Conservation (phyloP, 2,329 filamentous ascomycete species). For the Dactylellina cionopaga region DNA sequence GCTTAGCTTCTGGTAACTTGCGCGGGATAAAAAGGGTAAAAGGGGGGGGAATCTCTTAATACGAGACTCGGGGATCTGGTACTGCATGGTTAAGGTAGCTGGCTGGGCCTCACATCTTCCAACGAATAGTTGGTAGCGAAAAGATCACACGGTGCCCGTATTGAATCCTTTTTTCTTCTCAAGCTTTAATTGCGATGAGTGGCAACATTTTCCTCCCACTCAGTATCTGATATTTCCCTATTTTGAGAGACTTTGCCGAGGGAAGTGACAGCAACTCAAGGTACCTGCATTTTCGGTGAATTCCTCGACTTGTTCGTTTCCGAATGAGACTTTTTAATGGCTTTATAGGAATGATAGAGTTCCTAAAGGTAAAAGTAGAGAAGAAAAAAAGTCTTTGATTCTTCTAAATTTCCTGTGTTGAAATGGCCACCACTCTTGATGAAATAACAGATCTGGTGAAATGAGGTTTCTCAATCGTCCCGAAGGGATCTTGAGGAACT, state of each 20-base stretch:
- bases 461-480: conserved; percentile 14
- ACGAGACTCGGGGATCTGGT: too few species aligned
- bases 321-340: conserved; percentile 21
- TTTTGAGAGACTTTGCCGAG: conserved; percentile 6
- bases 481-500: conserved; percentile 20
- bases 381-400: conserved; percentile 17
- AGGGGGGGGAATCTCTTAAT: conserved; percentile 17
- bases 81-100: too few species aligned
- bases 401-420: neutral
- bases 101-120: conserved; percentile 17
- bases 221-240: conserved; percentile 9
- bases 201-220: conserved; percentile 29
- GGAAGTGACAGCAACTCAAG: neutral
- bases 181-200: too few species aligned
- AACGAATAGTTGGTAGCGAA: conserved; percentile 24
- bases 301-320: conserved; percentile 27
- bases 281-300: conserved; percentile 21
- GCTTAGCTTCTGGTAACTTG: neutral
- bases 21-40: conserved; percentile 29
- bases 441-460: conserved; percentile 7
- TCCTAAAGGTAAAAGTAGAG: neutral
- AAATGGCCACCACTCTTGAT: neutral
- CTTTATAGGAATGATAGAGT: conserved; percentile 6
- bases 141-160: conserved; percentile 19
- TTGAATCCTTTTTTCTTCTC: neutral